Evolutionary conservation across 176 grass and related monocot genomes (phyloP).

Genomic region (Musa acuminata): DNA sequence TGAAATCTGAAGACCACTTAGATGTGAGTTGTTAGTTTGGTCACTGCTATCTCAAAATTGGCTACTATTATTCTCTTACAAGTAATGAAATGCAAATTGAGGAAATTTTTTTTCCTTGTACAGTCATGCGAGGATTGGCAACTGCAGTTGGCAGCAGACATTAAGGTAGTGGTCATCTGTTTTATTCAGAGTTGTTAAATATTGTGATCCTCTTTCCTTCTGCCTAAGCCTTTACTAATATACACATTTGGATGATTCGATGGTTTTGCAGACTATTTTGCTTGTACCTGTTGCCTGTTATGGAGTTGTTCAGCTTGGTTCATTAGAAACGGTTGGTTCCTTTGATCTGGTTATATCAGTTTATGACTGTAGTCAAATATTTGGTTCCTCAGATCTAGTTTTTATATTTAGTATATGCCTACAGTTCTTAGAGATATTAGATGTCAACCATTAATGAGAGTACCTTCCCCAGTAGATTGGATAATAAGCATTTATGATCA

Average conservation of each 20-base stretch:
- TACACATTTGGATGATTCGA: slow-evolving; percentile 9
- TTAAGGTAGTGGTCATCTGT: slow-evolving; percentile 37
- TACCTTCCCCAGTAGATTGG: no score
- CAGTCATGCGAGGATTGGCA: slow-evolving; percentile 48
- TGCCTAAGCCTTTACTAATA: slow-evolving; percentile 15
- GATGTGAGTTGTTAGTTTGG: slow-evolving; percentile 30
- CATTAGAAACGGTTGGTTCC: slow-evolving; percentile 45
- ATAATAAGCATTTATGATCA: no score
- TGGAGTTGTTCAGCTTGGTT: slow-evolving; percentile 62
- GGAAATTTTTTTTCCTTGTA: slow-evolving; percentile 16
- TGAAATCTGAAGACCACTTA: slow-evolving; percentile 16
- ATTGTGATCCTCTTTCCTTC: neutral
- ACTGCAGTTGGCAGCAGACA: slow-evolving; percentile 51
- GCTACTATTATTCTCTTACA: slow-evolving; percentile 9
- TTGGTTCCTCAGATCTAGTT: neutral
- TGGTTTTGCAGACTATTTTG: slow-evolving; percentile 52
- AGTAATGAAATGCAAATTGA: slow-evolving; percentile 20
- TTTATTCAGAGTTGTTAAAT: slow-evolving; percentile 11
- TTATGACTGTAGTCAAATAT: neutral
- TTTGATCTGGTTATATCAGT: neutral
- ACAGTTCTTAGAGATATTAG: neutral
- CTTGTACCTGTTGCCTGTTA: slow-evolving; percentile 44
- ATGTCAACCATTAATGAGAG: no score
- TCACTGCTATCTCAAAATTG: neutral
- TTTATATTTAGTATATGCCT: neutral